Percentiles rank a stretch among this genome's conserved stretches.
Evolutionary conservation across 2,329 filamentous ascomycete genomes (phyloP).

Genomic region (Xylariales sp.): DNA sequence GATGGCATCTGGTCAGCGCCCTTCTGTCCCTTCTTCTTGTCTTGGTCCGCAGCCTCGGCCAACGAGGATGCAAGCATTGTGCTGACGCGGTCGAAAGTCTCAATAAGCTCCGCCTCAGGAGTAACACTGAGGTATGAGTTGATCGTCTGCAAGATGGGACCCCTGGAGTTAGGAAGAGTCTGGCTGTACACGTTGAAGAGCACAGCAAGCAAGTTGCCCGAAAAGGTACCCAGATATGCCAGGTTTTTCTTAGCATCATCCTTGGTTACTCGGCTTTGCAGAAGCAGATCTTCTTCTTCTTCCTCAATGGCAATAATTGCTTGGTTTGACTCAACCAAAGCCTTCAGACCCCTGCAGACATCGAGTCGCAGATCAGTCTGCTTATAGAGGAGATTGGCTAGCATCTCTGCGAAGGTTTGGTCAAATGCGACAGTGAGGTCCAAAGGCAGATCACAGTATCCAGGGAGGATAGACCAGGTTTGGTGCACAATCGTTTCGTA

Average conservation of each 20-base stretch:
- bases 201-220: conserved; percentile 87
- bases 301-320: conserved; percentile 67
- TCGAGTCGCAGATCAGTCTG: conserved; percentile 84
- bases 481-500: conserved; percentile 89
- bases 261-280: conserved; percentile 75
- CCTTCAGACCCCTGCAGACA: conserved; percentile 81
- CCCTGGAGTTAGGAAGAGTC: conserved; percentile 87
- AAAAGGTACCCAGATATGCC: conserved; percentile 71
- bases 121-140: conserved; percentile 92
- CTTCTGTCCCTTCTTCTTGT: conserved; percentile 55
- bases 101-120: conserved; percentile 70
- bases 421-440: conserved; percentile 77
- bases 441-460: conserved; percentile 89
- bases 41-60: conserved; percentile 50
- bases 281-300: conserved; percentile 66
- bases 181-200: conserved; percentile 99
- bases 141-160: conserved; percentile 88
- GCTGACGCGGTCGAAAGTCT: conserved; percentile 85
- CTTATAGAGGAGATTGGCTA: conserved; percentile 89
- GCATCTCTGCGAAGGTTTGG: conserved; percentile 80
- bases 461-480: conserved; percentile 89
- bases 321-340: conserved; percentile 87
- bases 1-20: conserved; percentile 74
- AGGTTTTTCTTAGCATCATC: conserved; percentile 74
- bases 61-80: conserved; percentile 76